These are phyloP conservation scores for Fusarium staphyleae DNA, from an alignment of 2,329 filamentous ascomycete species.

Conservation along the genomic window DNA sequence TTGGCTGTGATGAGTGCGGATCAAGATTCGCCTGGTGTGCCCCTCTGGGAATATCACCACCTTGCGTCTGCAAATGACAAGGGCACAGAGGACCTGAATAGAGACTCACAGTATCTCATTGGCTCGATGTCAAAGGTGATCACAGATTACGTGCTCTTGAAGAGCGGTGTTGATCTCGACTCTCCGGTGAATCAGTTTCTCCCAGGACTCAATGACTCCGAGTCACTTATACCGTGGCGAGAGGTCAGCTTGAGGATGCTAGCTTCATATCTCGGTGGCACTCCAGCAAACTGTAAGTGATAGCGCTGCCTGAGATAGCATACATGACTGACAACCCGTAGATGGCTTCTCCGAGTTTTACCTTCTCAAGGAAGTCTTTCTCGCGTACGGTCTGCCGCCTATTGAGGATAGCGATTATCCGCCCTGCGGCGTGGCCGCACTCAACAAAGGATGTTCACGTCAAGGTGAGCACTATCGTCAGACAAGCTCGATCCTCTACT, in stretches of 20 bases:
- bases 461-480: conserved; percentile 38
- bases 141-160: conserved; percentile 48
- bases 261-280: conserved; percentile 48
- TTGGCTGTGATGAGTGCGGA: conserved; percentile 46
- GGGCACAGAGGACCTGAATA: conserved; percentile 44
- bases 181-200: conserved; percentile 46
- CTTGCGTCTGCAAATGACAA: conserved; percentile 44
- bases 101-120: conserved; percentile 52
- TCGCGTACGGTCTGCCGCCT: conserved; percentile 47
- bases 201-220: conserved; percentile 39
- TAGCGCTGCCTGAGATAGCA: neutral
- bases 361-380: conserved; percentile 46
- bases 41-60: conserved; percentile 54
- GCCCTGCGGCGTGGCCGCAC: conserved; percentile 45
- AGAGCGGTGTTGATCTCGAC: conserved; percentile 46
- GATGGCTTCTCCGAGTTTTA: conserved; percentile 48
- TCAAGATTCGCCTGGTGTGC: conserved; percentile 36
- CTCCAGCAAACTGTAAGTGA: conserved; percentile 47
- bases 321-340: conserved; percentile 9
- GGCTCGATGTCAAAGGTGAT: conserved; percentile 52
- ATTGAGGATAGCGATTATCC: conserved; percentile 47
- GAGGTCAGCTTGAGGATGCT: conserved; percentile 49
- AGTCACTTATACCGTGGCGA: conserved; percentile 45
- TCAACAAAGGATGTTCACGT: conserved; percentile 46
- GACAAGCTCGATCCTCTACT: neutral